These are phyloP conservation scores for Coemansia sp. DNA, from an alignment of 192 early-diverging fungal genomes.

Conservation along the genomic window DNA sequence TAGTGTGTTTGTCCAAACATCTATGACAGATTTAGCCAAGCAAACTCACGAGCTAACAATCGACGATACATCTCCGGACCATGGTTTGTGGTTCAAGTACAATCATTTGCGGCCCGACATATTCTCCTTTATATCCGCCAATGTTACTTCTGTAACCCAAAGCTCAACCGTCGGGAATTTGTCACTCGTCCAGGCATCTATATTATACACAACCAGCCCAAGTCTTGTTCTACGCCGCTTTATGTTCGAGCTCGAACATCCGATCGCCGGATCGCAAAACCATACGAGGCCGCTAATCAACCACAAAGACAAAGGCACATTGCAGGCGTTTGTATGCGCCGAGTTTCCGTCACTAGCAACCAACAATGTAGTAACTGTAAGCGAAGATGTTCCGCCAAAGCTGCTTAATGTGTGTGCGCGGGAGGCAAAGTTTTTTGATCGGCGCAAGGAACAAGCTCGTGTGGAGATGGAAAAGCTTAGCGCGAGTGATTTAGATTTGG, in stretches of 20 bases:
- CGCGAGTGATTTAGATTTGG: conserved; percentile 12
- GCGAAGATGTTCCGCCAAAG: conserved; percentile 55
- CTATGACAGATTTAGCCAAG: conserved; percentile 14
- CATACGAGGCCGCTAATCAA: conserved; percentile 56
- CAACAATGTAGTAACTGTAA: conserved; percentile 14
- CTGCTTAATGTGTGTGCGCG: conserved; percentile 57
- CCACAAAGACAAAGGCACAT: conserved; percentile 61
- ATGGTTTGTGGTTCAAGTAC: conserved; percentile 24
- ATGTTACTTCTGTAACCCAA: conserved; percentile 4
- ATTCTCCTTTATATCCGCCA: conserved; percentile 11
- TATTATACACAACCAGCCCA: conserved; percentile 24
- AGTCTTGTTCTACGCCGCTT: conserved; percentile 57
- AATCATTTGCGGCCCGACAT: conserved; percentile 41
- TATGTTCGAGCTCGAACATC: conserved; percentile 48
- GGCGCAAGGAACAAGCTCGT: conserved; percentile 31
- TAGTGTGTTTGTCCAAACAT: conserved; percentile 18
- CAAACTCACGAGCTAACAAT: neutral
- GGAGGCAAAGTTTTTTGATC: conserved; percentile 57
- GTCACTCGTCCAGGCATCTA: conserved; percentile 20
- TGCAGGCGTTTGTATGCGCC: conserved; percentile 47
- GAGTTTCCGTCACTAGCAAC: conserved; percentile 48
- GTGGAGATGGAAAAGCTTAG: conserved; percentile 41
- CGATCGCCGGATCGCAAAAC: conserved; percentile 59
- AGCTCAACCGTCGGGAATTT: conserved; percentile 33
- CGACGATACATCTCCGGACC: neutral